Base-by-base conservation (phyloP, 2,329 filamentous ascomycete species). In the Lasiodiplodia theobromae region DNA sequence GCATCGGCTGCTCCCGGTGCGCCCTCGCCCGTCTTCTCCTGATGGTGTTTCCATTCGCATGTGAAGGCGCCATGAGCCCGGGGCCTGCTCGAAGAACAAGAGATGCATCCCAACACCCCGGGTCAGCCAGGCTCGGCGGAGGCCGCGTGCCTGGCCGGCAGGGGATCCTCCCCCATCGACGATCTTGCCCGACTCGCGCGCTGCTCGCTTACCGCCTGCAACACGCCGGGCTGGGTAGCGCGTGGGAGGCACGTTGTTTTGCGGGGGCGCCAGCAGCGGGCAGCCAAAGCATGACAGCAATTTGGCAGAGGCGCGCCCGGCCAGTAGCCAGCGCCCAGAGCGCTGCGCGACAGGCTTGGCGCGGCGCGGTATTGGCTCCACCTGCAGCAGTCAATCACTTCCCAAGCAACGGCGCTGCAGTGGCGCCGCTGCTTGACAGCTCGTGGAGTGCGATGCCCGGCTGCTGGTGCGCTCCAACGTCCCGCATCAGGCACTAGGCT, bases 401-500 rank as follows among this genome's bases (percentile, higher is more conserved):
- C 49, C 34, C 63, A 54, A 66, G 63, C 63, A 54, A 66, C 63
- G 63, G 63, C 63, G 51, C 63, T 66, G 51, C 49, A 37, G 60
- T 64, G 60, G 60, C 47, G 60, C 47, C 60, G 60, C 60, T 64
- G 60, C 60, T 64, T 64, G 60, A 64, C 60, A 64, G 69, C 70
- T 64, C 68, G 68, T 68, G 66, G 68, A 60, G 56, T 47, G 60
- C 60, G 38, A 51, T 58, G 63, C 63, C 51, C 63, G 52, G 63
- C 64, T 56, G 54, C 47, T 53, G 47, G 66, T 25, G 65, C 65
- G 57, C 63, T 60, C 68, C 56, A 70, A 60, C 66, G 57, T 69
- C 69, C 70, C 67, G 70, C 68, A 68, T 69, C 67, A 70, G 38
- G 70, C 71, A 65, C 71, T 69, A 68, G 44, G 66, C 64, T 57